These are phyloP conservation scores for Haberlea rhodopensis DNA, from an alignment of 257 asterid genomes.

Conservation along the genomic window DNA sequence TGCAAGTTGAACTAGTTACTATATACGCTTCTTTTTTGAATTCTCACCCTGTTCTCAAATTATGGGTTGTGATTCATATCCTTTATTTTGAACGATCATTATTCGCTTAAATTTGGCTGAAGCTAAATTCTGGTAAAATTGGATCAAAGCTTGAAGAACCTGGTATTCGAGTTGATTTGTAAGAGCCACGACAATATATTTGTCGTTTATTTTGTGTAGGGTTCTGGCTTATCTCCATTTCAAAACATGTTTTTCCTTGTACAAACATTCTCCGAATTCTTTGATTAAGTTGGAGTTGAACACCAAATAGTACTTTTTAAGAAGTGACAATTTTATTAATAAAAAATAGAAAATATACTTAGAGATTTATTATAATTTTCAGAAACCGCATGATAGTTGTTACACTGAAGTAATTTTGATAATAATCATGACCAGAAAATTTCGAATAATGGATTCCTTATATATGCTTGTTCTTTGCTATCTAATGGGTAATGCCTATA, in stretches of 20 bases:
- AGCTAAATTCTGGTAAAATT: background rate
- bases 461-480: no score
- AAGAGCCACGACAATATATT: background rate
- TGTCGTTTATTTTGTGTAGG: no score
- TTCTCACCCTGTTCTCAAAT: background rate
- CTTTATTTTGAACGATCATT: background rate
- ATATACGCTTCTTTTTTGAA: background rate
- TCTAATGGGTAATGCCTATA: no score
- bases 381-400: no score
- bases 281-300: background rate
- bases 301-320: no score
- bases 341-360: no score
- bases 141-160: background rate
- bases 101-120: background rate
- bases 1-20: no score
- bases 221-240: background rate
- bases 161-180: background rate
- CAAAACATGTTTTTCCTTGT: background rate
- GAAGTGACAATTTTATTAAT: no score
- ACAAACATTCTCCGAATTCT: background rate
- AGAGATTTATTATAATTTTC: no score
- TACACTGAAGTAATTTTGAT: no score
- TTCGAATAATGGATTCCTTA: no score
- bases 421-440: no score
- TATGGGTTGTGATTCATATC: background rate